These are phyloP conservation scores for Eucalyptus sideroxylon DNA, from an alignment of 345 rosid genomes.

Conservation along the genomic window DNA sequence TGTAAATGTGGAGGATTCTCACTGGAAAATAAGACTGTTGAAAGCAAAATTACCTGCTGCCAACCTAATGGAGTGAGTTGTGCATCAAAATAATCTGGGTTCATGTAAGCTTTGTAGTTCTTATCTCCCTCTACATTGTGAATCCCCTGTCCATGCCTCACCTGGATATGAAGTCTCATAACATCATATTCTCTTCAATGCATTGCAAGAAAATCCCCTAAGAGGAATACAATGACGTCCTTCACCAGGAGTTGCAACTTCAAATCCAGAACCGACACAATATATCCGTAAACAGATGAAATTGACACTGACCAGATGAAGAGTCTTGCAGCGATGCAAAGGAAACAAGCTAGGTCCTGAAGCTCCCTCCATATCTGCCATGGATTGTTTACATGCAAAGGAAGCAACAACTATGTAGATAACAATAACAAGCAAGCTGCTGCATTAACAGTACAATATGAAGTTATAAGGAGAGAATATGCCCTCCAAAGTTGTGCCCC, in stretches of 20 bases:
- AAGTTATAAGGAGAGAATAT: not conserved
- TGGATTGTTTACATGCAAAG: not conserved
- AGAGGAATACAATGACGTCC: conserved; percentile 29
- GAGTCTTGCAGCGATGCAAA: conserved; percentile 84
- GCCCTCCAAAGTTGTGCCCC: not conserved
- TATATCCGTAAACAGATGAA: conserved; percentile 6
- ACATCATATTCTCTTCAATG: conserved; percentile 23
- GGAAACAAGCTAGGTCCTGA: conserved; percentile 73
- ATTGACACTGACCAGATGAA: conserved; percentile 67
- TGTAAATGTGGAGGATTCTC: not conserved
- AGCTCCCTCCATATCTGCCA: conserved; percentile 66
- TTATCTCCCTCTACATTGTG: conserved; percentile 97
- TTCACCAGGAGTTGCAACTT: conserved; percentile 29
- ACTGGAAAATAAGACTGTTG: not conserved
- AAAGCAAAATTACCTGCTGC: conserved; percentile 50
- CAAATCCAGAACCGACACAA: conserved; percentile 8
- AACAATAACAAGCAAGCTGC: not conserved
- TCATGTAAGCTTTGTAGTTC: conserved; percentile 76
- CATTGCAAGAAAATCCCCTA: conserved; percentile 34
- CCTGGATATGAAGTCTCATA: conserved; percentile 56
- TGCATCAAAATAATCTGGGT: conserved; percentile 86
- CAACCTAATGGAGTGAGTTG: conserved; percentile 87
- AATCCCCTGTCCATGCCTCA: conserved; percentile 96
- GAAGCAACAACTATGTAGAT: not conserved
- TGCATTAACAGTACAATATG: not conserved